phyloP scores from a whole-genome alignment of 805 yeast species.

The Grigorovia humatica region DNA sequence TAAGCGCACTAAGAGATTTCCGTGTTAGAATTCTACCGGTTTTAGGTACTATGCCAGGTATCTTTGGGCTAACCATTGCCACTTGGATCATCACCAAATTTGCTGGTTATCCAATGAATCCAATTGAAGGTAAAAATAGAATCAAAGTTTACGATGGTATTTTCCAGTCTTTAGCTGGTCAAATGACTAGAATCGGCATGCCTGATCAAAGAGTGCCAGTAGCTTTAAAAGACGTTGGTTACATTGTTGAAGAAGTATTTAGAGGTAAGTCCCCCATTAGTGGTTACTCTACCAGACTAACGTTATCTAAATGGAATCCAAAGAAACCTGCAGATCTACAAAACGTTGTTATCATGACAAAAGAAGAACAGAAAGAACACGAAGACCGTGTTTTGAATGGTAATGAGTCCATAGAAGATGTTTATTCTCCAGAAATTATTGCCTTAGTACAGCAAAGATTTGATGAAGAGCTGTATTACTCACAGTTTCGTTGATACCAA shows the following conservation, averaged over 20 bases:
- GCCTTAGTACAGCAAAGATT: conserved; percentile 52
- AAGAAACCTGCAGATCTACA: conserved; percentile 51
- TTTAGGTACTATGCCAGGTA: conserved; percentile 92
- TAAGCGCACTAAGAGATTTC: conserved; percentile 79
- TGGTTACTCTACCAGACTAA: conserved; percentile 67
- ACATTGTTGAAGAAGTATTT: conserved; percentile 82
- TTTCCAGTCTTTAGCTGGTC: conserved; percentile 76
- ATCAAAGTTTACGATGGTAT: conserved; percentile 77
- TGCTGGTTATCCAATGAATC: conserved; percentile 85
- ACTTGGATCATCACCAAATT: conserved; percentile 69
- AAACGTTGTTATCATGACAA: conserved; percentile 80
- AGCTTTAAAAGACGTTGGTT: conserved; percentile 61
- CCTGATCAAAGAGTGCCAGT: conserved; percentile 68
- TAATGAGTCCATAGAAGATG: conserved; percentile 49
- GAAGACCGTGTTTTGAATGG: conserved; percentile 67
- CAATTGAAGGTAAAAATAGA: conserved; percentile 83
- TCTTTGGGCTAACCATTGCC: conserved; percentile 86
- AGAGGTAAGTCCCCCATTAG: conserved; percentile 87
- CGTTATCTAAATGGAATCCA: conserved; percentile 81
- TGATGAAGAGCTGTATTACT: conserved; percentile 64
- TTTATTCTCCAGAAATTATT: conserved; percentile 52
- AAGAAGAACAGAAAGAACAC: conserved; percentile 74
- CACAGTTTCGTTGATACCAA: conserved; percentile 32
- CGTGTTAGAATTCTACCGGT: conserved; percentile 94
- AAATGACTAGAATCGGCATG: conserved; percentile 67